A percentile compares a stretch with the other conserved stretches of the same genome.
These are phyloP conservation scores for Aureobasidium zeae DNA, from an alignment of 2,329 filamentous ascomycete genomes.

Conservation along the genomic window DNA sequence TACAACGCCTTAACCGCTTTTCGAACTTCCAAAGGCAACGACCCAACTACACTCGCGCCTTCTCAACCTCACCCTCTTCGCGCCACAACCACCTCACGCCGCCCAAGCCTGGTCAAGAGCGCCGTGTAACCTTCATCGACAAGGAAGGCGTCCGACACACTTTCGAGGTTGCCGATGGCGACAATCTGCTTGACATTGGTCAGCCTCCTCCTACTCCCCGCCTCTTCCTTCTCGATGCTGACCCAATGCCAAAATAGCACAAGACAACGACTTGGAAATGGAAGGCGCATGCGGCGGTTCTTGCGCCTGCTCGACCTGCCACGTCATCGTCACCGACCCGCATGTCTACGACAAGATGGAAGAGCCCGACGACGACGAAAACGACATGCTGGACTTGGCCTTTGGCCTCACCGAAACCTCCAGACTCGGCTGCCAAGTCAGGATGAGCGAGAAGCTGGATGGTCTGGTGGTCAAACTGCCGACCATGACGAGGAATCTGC, in stretches of 20 bases:
- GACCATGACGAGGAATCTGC: conserved; percentile 89
- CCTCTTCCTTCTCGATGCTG: too few species aligned
- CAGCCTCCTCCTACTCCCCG: not conserved
- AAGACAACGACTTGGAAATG: conserved; percentile 94
- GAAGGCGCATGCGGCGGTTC: conserved; percentile 92
- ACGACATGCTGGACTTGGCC: conserved; percentile 84
- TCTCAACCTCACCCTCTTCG: conserved; percentile 54
- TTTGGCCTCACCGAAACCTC: conserved; percentile 84
- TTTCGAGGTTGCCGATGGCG: conserved; percentile 72
- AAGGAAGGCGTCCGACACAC: conserved; percentile 72
- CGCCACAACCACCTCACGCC: conserved; percentile 72
- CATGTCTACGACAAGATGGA: conserved; percentile 42
- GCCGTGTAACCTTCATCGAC: conserved; percentile 86
- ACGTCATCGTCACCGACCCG: conserved; percentile 71
- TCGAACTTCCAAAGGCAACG: too few species aligned
- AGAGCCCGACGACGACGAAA: conserved; percentile 45
- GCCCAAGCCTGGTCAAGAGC: conserved; percentile 87
- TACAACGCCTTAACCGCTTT: too few species aligned
- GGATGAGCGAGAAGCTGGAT: conserved; percentile 83
- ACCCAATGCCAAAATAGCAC: too few species aligned
- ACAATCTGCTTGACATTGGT: conserved; percentile 87
- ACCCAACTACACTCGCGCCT: too few species aligned
- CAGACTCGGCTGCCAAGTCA: conserved; percentile 78
- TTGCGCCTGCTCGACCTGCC: conserved; percentile 87
- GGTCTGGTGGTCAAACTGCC: conserved; percentile 78